phyloP scores from a whole-genome alignment of 2,329 filamentous ascomycete species.

The Talaromyces sp. region DNA sequence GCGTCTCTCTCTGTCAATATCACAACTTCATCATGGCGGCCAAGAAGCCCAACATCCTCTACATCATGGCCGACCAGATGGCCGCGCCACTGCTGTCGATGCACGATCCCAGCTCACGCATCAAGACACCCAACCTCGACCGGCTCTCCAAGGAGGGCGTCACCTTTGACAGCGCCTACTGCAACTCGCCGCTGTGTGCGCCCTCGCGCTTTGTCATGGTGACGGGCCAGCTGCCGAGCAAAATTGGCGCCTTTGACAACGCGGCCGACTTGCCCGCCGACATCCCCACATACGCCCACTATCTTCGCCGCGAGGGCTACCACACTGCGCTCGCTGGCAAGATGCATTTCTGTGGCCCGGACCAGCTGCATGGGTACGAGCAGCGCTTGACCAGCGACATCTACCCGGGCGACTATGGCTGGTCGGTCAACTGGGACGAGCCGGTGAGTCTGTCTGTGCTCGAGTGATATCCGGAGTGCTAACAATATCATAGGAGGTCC shows the following conservation, averaged over 20 bases:
- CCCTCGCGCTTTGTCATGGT: slow-evolving; percentile 94
- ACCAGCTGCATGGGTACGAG: slow-evolving; percentile 92
- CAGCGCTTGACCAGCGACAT: slow-evolving; percentile 90
- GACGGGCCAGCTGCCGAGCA: slow-evolving; percentile 83
- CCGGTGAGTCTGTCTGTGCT: slow-evolving; percentile 49
- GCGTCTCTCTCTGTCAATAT: neutral
- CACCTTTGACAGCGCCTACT: slow-evolving; percentile 91
- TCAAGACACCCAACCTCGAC: slow-evolving; percentile 89
- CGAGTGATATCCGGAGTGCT: neutral
- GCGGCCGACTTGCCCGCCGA: slow-evolving; percentile 79
- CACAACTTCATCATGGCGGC: slow-evolving; percentile 23
- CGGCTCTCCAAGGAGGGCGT: slow-evolving; percentile 74
- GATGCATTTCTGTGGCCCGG: slow-evolving; percentile 91
- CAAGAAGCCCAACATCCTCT: slow-evolving; percentile 71
- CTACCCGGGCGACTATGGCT: slow-evolving; percentile 90
- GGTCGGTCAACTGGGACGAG: slow-evolving; percentile 94
- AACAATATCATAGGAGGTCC: slow-evolving; percentile 34
- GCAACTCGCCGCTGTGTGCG: slow-evolving; percentile 86
- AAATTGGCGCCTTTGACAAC: slow-evolving; percentile 90
- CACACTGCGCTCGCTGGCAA: slow-evolving; percentile 89
- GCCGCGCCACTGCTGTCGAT: slow-evolving; percentile 87
- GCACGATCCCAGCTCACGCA: slow-evolving; percentile 82
- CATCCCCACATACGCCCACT: slow-evolving; percentile 87
- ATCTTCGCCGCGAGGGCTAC: slow-evolving; percentile 77
- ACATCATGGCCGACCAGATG: slow-evolving; percentile 97